Conservation (phyloP, 441 rosid species). For the Melastoma candidum region DNA sequence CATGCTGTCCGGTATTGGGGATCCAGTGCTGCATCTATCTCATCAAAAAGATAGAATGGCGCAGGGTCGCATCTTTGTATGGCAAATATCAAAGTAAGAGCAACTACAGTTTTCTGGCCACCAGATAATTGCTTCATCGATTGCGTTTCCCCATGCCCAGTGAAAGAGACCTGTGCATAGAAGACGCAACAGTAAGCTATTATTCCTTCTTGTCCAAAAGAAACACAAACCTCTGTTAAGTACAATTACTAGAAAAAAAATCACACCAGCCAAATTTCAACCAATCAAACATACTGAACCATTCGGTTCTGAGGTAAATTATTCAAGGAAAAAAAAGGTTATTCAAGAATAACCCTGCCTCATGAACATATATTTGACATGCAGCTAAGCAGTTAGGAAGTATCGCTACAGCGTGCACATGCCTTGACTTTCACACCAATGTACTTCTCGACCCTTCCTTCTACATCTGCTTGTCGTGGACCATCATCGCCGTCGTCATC, state of each 20-base stretch:
- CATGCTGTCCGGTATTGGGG: conserved; percentile 83
- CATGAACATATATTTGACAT: background rate
- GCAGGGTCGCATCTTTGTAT: conserved; percentile 98
- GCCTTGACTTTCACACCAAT: conserved; percentile 96
- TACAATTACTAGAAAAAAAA: too few species aligned
- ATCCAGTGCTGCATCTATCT: conserved; percentile 95
- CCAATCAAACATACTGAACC: too few species aligned
- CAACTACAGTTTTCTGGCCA: conserved; percentile 97
- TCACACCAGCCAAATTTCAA: too few species aligned
- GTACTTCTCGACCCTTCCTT: conserved; percentile 92
- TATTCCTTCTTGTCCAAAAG: too few species aligned
- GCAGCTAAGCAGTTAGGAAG: background rate
- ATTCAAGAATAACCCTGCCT: background rate
- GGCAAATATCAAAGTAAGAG: conserved; percentile 85
- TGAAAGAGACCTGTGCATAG: conserved; percentile 71
- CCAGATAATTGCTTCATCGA: conserved; percentile 94
- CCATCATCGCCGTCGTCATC: conserved; percentile 65
- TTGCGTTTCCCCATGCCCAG: conserved; percentile 98
- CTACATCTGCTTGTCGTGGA: conserved; percentile 57
- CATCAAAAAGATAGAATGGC: conserved; percentile 94
- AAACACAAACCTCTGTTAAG: too few species aligned
- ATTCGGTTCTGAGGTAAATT: too few species aligned
- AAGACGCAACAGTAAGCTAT: conserved; percentile 1
- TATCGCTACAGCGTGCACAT: conserved; percentile 12
- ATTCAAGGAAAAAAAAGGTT: background rate